phyloP scores from a whole-genome alignment of 2,329 filamentous ascomycete genomes.

The Rhytidhysteron rufulum region DNA sequence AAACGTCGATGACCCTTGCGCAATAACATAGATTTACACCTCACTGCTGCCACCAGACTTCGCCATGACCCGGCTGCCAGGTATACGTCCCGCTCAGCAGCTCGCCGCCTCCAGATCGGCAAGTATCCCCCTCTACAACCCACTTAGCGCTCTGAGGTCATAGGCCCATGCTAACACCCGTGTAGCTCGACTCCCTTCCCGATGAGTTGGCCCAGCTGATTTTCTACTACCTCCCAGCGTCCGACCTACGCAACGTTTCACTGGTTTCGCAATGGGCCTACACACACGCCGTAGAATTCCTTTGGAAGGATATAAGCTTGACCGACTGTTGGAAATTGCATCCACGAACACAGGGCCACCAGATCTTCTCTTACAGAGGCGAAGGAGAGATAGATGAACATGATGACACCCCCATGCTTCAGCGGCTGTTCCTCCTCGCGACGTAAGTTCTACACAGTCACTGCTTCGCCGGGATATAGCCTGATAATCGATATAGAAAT shows the following conservation, averaged over 20 bases:
- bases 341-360: neutral
- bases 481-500: constrained; percentile 26
- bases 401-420: constrained; percentile 42
- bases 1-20: too few relatives aligned
- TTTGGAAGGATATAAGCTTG: constrained; percentile 42
- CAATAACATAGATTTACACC: too few relatives aligned
- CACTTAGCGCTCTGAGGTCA: too few relatives aligned
- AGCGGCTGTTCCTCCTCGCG: constrained; percentile 40
- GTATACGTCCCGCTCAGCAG: too few relatives aligned
- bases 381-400: constrained; percentile 23
- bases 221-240: constrained; percentile 27
- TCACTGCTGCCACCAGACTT: too few relatives aligned
- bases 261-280: constrained; percentile 34
- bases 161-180: neutral
- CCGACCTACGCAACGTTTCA: constrained; percentile 28
- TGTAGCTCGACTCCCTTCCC: constrained; percentile 24
- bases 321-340: constrained; percentile 35
- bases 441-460: constrained; percentile 21
- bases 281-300: constrained; percentile 30
- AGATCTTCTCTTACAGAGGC: neutral
- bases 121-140: too few relatives aligned
- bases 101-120: too few relatives aligned
- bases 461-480: neutral
- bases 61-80: too few relatives aligned
- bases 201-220: constrained; percentile 41